Evolutionary conservation across 75 land plant genomes (phyloP), one percentile per base, ranked within the genome.

Genomic region (Pinus albicaulis): DNA sequence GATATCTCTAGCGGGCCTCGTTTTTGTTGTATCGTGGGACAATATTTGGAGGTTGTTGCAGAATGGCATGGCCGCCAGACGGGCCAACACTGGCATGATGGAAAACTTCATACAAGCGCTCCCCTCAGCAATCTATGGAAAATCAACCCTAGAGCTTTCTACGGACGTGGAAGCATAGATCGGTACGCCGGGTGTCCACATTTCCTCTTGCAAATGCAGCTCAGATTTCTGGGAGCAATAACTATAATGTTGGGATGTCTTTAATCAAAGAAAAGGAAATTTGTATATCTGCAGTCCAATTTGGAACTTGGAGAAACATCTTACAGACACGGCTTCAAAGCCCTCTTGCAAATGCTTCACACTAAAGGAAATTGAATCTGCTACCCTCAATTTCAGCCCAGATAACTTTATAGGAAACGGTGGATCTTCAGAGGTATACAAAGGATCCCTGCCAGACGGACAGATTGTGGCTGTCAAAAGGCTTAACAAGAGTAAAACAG

Each of bases 311-410:
- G 41, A 38, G 24, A 44, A 25, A 23, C 52, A 55, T 60, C 57
- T 52, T 5, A 61, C 55, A 56, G 24, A 38, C 31, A 25, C 14
- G 2, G 34, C 57, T 3, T 20, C 60, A 34, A 83, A 63, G 77
- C 86, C 81, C 2, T 76, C 84, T 5, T 87, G 90, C 87, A 76
- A 80, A 60, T 85, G 78, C 56, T 89, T 89, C 70, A 71, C 83
- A 23, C 80, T 79, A 20, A 61, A 87, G 23, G 91, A 89, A 64
- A 76, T 89, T 64, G 66, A 76, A 6, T 57, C 72, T 76, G 86
- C 91, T 16, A 89, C 91, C 7, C 70, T 82, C 59, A 41, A 76
- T 26, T 89, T 89, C 78, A 74, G 69, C 64, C 76, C 82, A 26
- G 87, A 31, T 31, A 31, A 31, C 31, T 31, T 31, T 31, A 31